Percentiles rank a stretch among this genome's conserved stretches.
These are phyloP conservation scores for Plasmopara muralis DNA, from an alignment of 352 stramenopile species.

Conservation along the genomic window DNA sequence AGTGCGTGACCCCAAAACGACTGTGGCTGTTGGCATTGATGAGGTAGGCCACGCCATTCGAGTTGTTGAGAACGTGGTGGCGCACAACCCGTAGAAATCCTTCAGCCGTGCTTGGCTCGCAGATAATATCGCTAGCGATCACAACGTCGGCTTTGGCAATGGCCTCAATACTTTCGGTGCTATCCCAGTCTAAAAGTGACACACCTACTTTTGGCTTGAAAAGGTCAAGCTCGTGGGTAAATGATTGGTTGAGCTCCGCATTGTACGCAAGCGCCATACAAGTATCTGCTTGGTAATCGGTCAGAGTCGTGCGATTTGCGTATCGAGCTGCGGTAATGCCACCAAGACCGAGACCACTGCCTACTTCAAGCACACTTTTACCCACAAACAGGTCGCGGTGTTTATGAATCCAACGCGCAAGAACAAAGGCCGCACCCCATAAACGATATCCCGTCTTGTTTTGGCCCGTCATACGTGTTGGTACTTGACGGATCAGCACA, in stretches of 20 bases:
- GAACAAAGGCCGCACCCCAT: conserved; percentile 74
- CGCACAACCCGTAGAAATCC: conserved; percentile 77
- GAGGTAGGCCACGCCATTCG: conserved; percentile 63
- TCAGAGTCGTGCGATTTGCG: conserved; percentile 53
- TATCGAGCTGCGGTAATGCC: conserved; percentile 74
- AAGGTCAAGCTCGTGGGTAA: conserved; percentile 59
- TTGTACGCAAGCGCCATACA: conserved; percentile 74
- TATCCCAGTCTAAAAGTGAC: conserved; percentile 71
- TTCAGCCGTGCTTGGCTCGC: conserved; percentile 78
- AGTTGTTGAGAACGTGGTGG: conserved; percentile 37
- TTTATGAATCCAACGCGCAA: conserved; percentile 76
- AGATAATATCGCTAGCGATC: conserved; percentile 85
- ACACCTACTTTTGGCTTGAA: conserved; percentile 48
- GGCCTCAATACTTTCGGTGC: conserved; percentile 51
- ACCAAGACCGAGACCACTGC: conserved; percentile 71
- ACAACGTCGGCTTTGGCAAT: conserved; percentile 65
- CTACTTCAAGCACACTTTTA: conserved; percentile 76
- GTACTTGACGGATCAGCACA: conserved; percentile 76
- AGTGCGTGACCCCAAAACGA: conserved; percentile 70
- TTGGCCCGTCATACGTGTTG: conserved; percentile 78
- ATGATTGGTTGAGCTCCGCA: conserved; percentile 60
- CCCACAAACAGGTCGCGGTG: conserved; percentile 63
- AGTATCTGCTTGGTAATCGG: conserved; percentile 82
- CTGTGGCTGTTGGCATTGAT: conserved; percentile 86
- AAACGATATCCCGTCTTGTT: conserved; percentile 82